Evolutionary conservation across 2,329 filamentous ascomycete species (phyloP).

Genomic region (Cadophora sp.): DNA sequence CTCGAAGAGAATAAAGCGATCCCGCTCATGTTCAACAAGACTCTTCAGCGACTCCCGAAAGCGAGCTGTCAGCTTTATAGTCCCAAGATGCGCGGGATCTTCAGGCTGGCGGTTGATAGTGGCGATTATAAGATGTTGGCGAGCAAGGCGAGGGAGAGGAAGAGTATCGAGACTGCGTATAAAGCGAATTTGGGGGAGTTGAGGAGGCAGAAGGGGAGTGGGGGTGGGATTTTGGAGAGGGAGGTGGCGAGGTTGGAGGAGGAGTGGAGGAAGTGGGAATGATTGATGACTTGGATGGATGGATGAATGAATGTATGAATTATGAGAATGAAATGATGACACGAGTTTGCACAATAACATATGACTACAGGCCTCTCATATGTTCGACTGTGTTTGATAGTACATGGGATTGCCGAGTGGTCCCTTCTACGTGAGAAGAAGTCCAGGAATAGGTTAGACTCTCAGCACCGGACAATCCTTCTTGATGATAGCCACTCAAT

Average conservation of each 20-base stretch:
- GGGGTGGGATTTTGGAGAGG: slow-evolving; percentile 27
- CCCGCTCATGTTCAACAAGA: slow-evolving; percentile 69
- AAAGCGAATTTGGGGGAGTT: slow-evolving; percentile 36
- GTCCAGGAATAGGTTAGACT: no score
- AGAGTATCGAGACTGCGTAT: slow-evolving; percentile 38
- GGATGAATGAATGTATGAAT: slow-evolving; percentile 22
- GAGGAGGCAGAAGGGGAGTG: slow-evolving; percentile 27
- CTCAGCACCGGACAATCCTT: no score
- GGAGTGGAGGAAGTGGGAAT: slow-evolving; percentile 61
- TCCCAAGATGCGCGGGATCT: slow-evolving; percentile 76
- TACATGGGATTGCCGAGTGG: no score
- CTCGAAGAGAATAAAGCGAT: slow-evolving; percentile 60
- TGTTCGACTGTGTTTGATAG: no score
- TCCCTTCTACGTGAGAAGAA: no score
- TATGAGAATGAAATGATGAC: slow-evolving; percentile 16
- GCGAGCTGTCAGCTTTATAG: slow-evolving; percentile 83
- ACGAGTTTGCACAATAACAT: neutral
- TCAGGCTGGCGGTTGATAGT: slow-evolving; percentile 68
- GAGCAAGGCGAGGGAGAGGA: slow-evolving; percentile 61
- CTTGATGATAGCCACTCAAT: no score
- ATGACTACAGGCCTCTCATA: no score
- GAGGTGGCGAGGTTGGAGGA: slow-evolving; percentile 56
- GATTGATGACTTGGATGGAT: slow-evolving; percentile 18
- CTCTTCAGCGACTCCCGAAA: slow-evolving; percentile 59
- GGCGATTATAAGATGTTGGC: slow-evolving; percentile 72